These are phyloP conservation scores for Trichosporon faecale DNA, from an alignment of 1,284 basidiomycete genomes.

Conservation along the genomic window DNA sequence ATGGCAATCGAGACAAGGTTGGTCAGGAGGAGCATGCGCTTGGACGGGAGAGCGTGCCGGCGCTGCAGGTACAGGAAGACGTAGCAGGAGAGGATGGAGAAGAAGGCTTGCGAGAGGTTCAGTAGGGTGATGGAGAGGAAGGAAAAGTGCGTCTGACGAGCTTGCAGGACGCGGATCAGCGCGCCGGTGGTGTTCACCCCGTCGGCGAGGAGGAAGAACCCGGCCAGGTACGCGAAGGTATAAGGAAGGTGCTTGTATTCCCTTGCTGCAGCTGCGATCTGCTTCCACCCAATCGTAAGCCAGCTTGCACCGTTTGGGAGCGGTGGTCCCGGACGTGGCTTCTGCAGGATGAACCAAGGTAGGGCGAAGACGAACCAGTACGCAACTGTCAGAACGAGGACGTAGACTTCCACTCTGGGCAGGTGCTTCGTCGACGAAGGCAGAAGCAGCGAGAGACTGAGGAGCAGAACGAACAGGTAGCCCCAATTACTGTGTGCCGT, in stretches of 20 bases:
- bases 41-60: constrained; percentile 62
- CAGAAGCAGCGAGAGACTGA: constrained; percentile 71
- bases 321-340: constrained; percentile 67
- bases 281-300: constrained; percentile 74
- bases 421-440: constrained; percentile 58
- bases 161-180: constrained; percentile 56
- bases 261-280: constrained; percentile 68
- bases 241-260: constrained; percentile 60
- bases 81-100: constrained; percentile 59
- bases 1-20: constrained; percentile 72
- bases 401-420: constrained; percentile 63
- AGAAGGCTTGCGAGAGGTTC: constrained; percentile 67
- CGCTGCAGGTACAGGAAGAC: constrained; percentile 77
- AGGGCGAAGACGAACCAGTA: constrained; percentile 74
- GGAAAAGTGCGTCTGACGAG: constrained; percentile 68
- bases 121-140: constrained; percentile 75
- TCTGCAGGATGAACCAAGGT: constrained; percentile 79
- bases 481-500: constrained; percentile 69
- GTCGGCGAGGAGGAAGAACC: constrained; percentile 66
- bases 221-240: constrained; percentile 70
- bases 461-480: constrained; percentile 63
- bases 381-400: constrained; percentile 56
- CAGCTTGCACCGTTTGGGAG: constrained; percentile 69
- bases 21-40: constrained; percentile 62
- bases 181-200: constrained; percentile 32